Evolutionary conservation across 108 stramenopile genomes (phyloP).

Genomic region (Nitzschia inconspicua): DNA sequence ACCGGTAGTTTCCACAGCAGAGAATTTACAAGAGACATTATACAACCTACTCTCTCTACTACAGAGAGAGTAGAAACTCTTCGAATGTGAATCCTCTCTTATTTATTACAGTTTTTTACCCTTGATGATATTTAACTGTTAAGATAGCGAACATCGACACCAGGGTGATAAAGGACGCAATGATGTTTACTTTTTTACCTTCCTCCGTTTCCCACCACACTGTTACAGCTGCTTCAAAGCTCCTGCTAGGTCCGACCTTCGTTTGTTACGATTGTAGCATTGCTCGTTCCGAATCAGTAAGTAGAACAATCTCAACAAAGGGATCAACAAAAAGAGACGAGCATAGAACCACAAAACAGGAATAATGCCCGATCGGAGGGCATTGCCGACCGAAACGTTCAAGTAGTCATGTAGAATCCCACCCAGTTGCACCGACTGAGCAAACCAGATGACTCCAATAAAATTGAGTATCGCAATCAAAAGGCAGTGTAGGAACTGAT

Average conservation of each 20-base stretch:
- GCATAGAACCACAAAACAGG: constrained; percentile 69
- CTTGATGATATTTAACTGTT: no score
- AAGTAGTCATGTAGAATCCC: constrained; percentile 44
- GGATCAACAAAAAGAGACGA: constrained; percentile 55
- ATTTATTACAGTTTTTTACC: no score
- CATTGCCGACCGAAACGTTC: background rate
- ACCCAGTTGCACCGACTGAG: constrained; percentile 49
- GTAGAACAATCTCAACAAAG: constrained; percentile 38
- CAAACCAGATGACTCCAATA: constrained; percentile 70
- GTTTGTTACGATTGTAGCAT: constrained; percentile 13
- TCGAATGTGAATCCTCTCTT: no score
- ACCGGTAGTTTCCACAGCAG: no score
- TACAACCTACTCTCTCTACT: no score
- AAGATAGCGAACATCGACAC: no score
- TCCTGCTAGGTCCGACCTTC: constrained; percentile 9
- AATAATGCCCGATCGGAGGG: constrained; percentile 22
- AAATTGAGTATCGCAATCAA: constrained; percentile 61
- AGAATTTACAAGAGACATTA: no score
- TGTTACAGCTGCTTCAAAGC: no score
- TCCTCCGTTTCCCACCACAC: no score
- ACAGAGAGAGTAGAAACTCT: no score
- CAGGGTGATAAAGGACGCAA: no score
- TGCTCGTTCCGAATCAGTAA: constrained; percentile 20
- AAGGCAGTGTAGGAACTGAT: constrained; percentile 64
- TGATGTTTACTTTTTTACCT: no score